Evolutionary conservation across 805 yeast genomes (phyloP).

Genomic region (Kodamaea neixiangensis): DNA sequence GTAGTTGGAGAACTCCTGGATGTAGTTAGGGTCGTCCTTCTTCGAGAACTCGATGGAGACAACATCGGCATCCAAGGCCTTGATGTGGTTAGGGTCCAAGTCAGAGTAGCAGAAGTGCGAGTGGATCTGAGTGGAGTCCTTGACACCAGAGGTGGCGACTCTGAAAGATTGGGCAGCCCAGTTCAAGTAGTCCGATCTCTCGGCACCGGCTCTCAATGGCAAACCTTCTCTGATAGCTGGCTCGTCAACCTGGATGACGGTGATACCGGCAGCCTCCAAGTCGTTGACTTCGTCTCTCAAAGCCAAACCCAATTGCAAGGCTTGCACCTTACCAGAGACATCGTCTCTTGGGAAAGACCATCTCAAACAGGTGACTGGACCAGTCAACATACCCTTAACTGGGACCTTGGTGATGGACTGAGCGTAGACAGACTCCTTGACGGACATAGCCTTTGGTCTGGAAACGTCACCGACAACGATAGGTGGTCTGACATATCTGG

Average conservation of each 20-base stretch:
- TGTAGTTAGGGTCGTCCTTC: conserved; percentile 98
- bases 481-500: conserved; percentile 99
- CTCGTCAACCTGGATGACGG: conserved; percentile 98
- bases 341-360: conserved; percentile 99
- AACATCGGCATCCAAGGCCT: conserved; percentile 99
- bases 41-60: conserved; percentile 99
- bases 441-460: conserved; percentile 98
- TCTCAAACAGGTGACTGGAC: conserved; percentile 99
- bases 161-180: conserved; percentile 99
- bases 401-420: conserved; percentile 95
- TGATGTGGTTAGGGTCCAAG: conserved; percentile 98
- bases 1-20: conserved; percentile 95
- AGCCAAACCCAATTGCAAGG: conserved; percentile 95
- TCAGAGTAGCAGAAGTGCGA: conserved; percentile 99
- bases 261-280: conserved; percentile 97
- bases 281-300: conserved; percentile 98
- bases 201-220: conserved; percentile 97
- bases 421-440: conserved; percentile 98
- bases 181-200: conserved; percentile 92
- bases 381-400: conserved; percentile 99
- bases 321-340: conserved; percentile 88
- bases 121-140: conserved; percentile 95
- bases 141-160: conserved; percentile 98
- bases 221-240: conserved; percentile 99
- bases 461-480: conserved; percentile 98